Evolutionary conservation across 805 yeast species (phyloP), one percentile per base, ranked within the genome.

Genomic region (Tetrapisispora fleetii): DNA sequence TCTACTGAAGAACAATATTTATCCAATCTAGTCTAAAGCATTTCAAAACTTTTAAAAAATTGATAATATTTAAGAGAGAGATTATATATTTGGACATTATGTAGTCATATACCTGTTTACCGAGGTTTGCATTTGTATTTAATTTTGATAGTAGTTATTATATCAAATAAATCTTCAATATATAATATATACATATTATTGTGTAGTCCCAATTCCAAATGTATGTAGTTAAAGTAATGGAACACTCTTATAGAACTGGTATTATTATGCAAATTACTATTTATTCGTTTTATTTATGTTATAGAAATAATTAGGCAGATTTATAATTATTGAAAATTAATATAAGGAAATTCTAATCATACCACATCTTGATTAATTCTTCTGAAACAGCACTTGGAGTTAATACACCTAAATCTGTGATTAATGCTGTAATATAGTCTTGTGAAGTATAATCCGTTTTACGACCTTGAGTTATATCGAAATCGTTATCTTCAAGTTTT

Each of bases 331-430:
- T 27, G 16, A 24, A 11, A 22, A 4, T 40, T 40, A 13, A 40
- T 21, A 16, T 21, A 5, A 3, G 14, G 32, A 35, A 11, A 11
- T 6, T 18, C 65, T 65, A 90, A 67, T 90, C 97, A 60, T 89
- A 90, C 97, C 97, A 93, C 80, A 93, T 88, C 69, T 93, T 93
- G 64, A 93, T 93, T 67, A 93, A 76, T 69, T 93, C 99, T 65
- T 93, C 99, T n/a, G 95, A 84, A 19, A 93, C 99, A 0, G 98
- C 98, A 51, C 95, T 84, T 13, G 99, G 96, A 7, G 99, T 93
- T 56, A 93, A 74, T 1, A 93, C 97, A 17, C 99, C 99, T 54
- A 93, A 73, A 65, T 93, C 99, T 3, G 99, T 91, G 51, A 93
- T 88, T 55, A 93, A 75, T 3, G 98, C 98, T 2, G 99, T 93